Evolutionary conservation across 106 monocot species (phyloP).

Genomic region (Narthecium ossifragum): DNA sequence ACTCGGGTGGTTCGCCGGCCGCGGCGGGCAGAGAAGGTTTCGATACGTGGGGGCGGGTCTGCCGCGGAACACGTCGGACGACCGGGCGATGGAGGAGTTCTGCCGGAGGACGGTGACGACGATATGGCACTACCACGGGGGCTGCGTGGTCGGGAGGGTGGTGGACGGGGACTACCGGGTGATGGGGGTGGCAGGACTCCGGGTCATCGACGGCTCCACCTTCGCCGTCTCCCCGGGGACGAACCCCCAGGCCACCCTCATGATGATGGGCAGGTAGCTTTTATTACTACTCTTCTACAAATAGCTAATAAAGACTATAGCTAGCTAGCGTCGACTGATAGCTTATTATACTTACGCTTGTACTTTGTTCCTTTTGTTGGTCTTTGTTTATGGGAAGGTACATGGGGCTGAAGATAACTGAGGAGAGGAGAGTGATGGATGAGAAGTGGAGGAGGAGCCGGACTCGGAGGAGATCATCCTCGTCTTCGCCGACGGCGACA

Average conservation of each 20-base stretch:
- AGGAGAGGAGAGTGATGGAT: constrained; percentile 13
- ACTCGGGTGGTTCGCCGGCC: constrained; percentile 8
- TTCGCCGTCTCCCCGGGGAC: constrained; percentile 75
- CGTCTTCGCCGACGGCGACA: too few species aligned
- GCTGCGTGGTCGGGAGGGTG: constrained; percentile 74
- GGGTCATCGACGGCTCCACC: constrained; percentile 79
- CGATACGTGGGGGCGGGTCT: constrained; percentile 46
- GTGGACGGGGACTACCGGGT: constrained; percentile 66
- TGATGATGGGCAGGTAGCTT: constrained; percentile 90
- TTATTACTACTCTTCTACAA: background rate
- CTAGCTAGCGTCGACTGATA: too few species aligned
- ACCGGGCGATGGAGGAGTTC: constrained; percentile 49
- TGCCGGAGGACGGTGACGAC: constrained; percentile 68
- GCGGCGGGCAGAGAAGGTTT: constrained; percentile 35
- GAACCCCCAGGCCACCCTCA: constrained; percentile 86
- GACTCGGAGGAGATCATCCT: too few species aligned
- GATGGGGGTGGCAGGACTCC: constrained; percentile 31
- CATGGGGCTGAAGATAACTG: constrained; percentile 17
- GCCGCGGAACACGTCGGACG: constrained; percentile 42
- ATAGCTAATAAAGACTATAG: too few species aligned
- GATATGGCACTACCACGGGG: constrained; percentile 91
- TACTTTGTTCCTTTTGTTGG: background rate
- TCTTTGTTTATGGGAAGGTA: background rate
- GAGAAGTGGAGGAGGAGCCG: constrained; percentile 1
- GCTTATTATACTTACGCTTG: too few species aligned